Conservation (phyloP, 1,284 basidiomycete species). For the Moesziomyces parantarcticus region DNA sequence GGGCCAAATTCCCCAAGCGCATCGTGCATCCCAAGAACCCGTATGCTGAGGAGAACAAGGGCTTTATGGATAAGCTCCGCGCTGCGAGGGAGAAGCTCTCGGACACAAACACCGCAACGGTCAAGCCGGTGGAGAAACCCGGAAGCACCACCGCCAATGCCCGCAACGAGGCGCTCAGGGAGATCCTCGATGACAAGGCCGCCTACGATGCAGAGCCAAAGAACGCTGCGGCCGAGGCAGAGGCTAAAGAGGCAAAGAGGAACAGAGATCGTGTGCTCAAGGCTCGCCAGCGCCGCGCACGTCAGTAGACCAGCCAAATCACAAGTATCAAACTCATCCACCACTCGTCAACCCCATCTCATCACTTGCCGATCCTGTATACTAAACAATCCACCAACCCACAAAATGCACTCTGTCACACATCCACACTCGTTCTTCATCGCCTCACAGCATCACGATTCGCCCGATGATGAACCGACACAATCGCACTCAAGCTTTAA, state of each 20-base stretch:
- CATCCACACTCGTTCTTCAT: no score
- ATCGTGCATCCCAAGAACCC: conserved; percentile 50
- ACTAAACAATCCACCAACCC: conserved; percentile 2
- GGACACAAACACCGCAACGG: conserved; percentile 3
- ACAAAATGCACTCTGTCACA: background rate
- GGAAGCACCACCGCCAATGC: background rate
- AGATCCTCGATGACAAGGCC: conserved; percentile 39
- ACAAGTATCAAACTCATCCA: background rate
- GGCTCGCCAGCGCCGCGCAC: conserved; percentile 40
- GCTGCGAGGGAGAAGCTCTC: conserved; percentile 15
- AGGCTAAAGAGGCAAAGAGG: conserved; percentile 10
- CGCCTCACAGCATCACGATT: no score
- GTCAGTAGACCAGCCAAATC: conserved; percentile 6
- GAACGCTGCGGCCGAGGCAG: background rate
- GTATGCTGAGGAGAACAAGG: conserved; percentile 27
- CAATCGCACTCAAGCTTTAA: no score
- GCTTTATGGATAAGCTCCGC: conserved; percentile 44
- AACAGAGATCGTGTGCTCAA: conserved; percentile 34
- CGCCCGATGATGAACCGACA: no score
- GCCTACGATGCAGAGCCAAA: conserved; percentile 20
- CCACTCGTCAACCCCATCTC: conserved; percentile 2
- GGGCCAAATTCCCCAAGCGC: conserved; percentile 47
- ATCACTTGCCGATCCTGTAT: conserved; percentile 8
- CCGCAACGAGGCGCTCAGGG: conserved; percentile 36
- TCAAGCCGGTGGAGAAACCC: conserved; percentile 9